These are phyloP conservation scores for Diacronema lutheri DNA, from an alignment of 78 protist species.

Conservation along the genomic window DNA sequence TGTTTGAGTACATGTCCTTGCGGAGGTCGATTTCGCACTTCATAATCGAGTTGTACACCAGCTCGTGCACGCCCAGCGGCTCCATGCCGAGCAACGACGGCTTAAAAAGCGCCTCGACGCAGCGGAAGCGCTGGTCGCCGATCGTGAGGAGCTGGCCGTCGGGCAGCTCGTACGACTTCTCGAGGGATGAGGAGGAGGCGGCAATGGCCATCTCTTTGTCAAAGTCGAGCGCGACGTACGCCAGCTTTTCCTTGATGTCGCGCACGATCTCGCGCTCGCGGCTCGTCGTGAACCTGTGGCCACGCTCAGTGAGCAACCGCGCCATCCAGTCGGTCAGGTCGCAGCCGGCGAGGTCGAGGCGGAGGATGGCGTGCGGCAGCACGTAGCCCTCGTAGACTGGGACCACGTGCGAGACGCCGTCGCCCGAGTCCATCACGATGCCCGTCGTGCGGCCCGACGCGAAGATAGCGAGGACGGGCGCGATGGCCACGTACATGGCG, in stretches of 20 bases:
- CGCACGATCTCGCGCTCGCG: slow-evolving; percentile 89
- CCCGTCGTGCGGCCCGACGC: slow-evolving; percentile 92
- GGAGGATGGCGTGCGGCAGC: slow-evolving; percentile 83
- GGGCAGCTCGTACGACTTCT: slow-evolving; percentile 74
- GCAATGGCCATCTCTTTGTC: slow-evolving; percentile 43
- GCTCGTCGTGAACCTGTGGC: slow-evolving; percentile 91
- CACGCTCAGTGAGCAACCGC: slow-evolving; percentile 83
- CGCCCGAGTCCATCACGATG: too few species aligned
- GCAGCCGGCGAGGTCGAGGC: slow-evolving; percentile 89
- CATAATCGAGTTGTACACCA: slow-evolving; percentile 70
- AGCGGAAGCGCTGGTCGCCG: slow-evolving; percentile 86
- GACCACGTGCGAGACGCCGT: slow-evolving; percentile 70
- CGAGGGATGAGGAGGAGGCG: slow-evolving; percentile 57
- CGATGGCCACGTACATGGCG: too few species aligned
- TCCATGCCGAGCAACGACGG: slow-evolving; percentile 86
- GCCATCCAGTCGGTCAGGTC: slow-evolving; percentile 87
- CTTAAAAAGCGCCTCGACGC: slow-evolving; percentile 91
- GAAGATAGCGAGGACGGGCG: slow-evolving; percentile 70
- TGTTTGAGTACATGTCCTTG: slow-evolving; percentile 83
- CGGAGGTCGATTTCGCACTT: slow-evolving; percentile 89
- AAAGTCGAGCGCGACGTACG: too few species aligned
- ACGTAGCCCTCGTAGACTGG: slow-evolving; percentile 98
- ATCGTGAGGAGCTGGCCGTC: slow-evolving; percentile 85
- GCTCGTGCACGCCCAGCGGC: slow-evolving; percentile 83
- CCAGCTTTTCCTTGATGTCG: too few species aligned